Evolutionary conservation across 2,329 filamentous ascomycete species (phyloP), one percentile per base, ranked within the genome.

Genomic region (Ascochyta viciae-villosae): DNA sequence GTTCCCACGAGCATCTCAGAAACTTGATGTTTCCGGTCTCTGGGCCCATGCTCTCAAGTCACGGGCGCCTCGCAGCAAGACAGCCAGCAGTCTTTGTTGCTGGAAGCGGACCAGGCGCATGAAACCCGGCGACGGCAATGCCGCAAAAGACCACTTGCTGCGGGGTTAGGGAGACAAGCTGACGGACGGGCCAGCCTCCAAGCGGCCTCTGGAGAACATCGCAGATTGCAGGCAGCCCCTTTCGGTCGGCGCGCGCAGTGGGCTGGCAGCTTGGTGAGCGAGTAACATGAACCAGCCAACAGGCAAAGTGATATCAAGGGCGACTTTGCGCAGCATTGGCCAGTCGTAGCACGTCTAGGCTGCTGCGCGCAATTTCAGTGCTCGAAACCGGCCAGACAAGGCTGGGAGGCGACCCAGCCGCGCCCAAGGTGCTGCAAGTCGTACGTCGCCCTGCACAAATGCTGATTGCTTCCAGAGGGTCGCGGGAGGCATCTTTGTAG

Each of bases 151-250:
- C 13, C 19, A 56, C 34, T 43, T 53, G 54, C 40, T 57, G 54
- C 54, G 54, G 54, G 54, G 54, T 56, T 39, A 56, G 42, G 38
- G 43, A 56, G 23, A 37, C 39, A 48, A 52, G 54, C 48, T 57
- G 48, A 57, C 49, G 44, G 26, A 34, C 49, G 39, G 49, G 44
- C 48, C 54, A 57, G 43, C 54, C 42, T 44, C 54, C 49, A 52
- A 49, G 54, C 38, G 49, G 49, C 42, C n/a, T 38, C n/a, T 44
- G 23, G 34, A 45, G 49, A 57, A 49, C 49, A 45, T 49, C 43
- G 53, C 51, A 50, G 53, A 51, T 51, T 51, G 38, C 53, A 50
- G 29, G 47, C 53, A 34, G 19, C 53, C 53, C 53, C 38, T 51
- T 56, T 47, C 22, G 47, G 46, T 45, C 47, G 48, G 42, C 53